phyloP scores from a whole-genome alignment of 2,329 filamentous ascomycete genomes.

The Dactylellina cionopaga region DNA sequence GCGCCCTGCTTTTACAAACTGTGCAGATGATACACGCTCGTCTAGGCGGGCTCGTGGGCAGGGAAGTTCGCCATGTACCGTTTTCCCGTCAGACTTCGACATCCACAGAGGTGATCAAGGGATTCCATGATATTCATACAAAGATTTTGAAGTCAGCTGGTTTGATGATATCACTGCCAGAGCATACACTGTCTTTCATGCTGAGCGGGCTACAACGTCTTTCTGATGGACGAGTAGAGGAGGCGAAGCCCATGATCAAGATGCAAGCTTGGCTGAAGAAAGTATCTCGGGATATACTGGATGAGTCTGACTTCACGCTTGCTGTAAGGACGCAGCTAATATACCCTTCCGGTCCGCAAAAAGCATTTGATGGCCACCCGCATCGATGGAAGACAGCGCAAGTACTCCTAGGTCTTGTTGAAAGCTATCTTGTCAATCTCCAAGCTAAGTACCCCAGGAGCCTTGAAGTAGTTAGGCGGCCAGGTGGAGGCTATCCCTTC shows the following conservation, averaged over 20 bases:
- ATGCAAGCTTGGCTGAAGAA: constrained; percentile 66
- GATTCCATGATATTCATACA: constrained; percentile 61
- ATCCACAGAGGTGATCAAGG: constrained; percentile 46
- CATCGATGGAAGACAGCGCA: constrained; percentile 66
- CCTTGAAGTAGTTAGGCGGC: constrained; percentile 65
- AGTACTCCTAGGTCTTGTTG: constrained; percentile 61
- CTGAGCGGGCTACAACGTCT: constrained; percentile 70
- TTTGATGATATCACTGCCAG: constrained; percentile 70
- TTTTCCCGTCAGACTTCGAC: constrained; percentile 68
- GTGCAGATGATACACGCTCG: constrained; percentile 68
- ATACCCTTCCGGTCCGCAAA: constrained; percentile 67
- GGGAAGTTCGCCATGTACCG: constrained; percentile 68
- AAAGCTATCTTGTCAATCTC: constrained; percentile 61
- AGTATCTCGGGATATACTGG: constrained; percentile 70
- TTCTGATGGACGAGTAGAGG: constrained; percentile 62
- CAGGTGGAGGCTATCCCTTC: constrained; percentile 65
- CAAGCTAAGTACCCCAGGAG: constrained; percentile 60
- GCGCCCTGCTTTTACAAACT: constrained; percentile 69
- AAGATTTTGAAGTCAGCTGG: constrained; percentile 63
- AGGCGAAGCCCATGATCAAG: constrained; percentile 65
- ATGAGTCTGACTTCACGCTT: constrained; percentile 71
- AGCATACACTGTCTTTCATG: constrained; percentile 73
- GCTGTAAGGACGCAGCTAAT: constrained; percentile 68
- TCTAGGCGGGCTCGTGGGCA: constrained; percentile 67
- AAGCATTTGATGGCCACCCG: constrained; percentile 66